Percentiles rank a stretch among this genome's conserved stretches.
Evolutionary conservation across 2,329 filamentous ascomycete genomes (phyloP).

Genomic region (Biscogniauxia mediterranea): DNA sequence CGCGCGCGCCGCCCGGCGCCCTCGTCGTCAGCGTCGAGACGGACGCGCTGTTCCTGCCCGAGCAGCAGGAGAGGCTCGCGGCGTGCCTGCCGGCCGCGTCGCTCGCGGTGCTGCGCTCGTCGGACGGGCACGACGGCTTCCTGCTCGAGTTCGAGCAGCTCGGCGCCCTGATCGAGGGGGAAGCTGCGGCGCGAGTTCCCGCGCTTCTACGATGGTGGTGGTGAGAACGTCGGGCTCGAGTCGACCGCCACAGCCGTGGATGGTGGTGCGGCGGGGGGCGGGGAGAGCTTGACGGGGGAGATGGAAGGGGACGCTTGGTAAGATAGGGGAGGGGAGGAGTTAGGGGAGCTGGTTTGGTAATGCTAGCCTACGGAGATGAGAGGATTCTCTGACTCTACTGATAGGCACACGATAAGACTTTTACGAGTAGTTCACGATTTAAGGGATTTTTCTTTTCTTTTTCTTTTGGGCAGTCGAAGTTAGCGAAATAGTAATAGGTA

Average conservation of each 20-base stretch:
- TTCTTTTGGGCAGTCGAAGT: background rate
- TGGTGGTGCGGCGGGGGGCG: constrained; percentile 8
- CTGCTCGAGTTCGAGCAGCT: constrained; percentile 37
- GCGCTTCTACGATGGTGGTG: constrained; percentile 9
- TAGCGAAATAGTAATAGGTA: background rate
- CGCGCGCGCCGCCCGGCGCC: constrained; percentile 23
- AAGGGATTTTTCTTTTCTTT: background rate
- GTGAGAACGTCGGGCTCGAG: background rate
- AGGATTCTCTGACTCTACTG: background rate
- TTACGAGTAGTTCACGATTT: background rate
- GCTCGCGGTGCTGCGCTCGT: constrained; percentile 28
- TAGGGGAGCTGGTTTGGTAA: background rate
- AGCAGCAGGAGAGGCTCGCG: constrained; percentile 33
- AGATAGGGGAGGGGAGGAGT: background rate
- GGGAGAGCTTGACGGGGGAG: constrained; percentile 19
- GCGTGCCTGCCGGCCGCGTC: constrained; percentile 29
- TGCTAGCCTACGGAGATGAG: background rate
- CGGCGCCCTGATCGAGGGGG: constrained; percentile 22
- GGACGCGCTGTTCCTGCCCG: constrained; percentile 34
- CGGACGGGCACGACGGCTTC: constrained; percentile 38
- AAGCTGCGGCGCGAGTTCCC: constrained; percentile 21
- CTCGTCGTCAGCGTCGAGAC: constrained; percentile 36
- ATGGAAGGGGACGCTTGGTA: constrained; percentile 8
- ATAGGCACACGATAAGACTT: background rate
- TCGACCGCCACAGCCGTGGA: background rate